These are phyloP conservation scores for Sclerotinia trifoliorum DNA, from an alignment of 2,329 filamentous ascomycete genomes.

Conservation along the genomic window DNA sequence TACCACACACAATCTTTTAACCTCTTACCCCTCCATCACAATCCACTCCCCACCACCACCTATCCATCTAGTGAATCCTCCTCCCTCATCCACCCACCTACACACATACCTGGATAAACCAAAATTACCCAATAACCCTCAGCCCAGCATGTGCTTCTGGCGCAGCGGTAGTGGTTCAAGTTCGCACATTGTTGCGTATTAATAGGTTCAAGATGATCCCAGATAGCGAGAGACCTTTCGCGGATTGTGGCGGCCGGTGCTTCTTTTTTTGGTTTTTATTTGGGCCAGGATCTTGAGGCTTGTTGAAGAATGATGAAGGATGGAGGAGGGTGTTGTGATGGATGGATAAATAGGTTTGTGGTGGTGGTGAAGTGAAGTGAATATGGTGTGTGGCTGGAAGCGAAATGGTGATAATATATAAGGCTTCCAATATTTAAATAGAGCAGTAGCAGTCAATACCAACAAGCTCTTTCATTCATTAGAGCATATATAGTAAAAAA, in stretches of 20 bases:
- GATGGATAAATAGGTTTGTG: no score
- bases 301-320: not conserved
- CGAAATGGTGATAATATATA: no score
- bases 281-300: not conserved
- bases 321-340: no score
- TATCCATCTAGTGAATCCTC: not conserved
- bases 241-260: constrained; percentile 9
- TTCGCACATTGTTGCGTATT: not conserved
- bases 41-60: no score
- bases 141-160: constrained; percentile 10
- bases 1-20: no score
- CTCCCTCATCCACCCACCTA: not conserved
- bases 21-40: not conserved
- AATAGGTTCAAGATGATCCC: constrained; percentile 16
- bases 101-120: not conserved
- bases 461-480: no score
- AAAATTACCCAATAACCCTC: not conserved
- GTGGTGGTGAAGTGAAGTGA: not conserved
- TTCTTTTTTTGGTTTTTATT: not conserved
- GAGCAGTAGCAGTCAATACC: no score
- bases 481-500: no score
- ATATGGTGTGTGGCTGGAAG: not conserved
- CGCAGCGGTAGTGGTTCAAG: constrained; percentile 17
- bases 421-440: no score
- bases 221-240: constrained; percentile 20